A percentile compares a stretch with the other conserved stretches of the same genome.
These are phyloP conservation scores for Lasiosphaeria miniovina DNA, from an alignment of 495 filamentous ascomycete species.

Conservation along the genomic window DNA sequence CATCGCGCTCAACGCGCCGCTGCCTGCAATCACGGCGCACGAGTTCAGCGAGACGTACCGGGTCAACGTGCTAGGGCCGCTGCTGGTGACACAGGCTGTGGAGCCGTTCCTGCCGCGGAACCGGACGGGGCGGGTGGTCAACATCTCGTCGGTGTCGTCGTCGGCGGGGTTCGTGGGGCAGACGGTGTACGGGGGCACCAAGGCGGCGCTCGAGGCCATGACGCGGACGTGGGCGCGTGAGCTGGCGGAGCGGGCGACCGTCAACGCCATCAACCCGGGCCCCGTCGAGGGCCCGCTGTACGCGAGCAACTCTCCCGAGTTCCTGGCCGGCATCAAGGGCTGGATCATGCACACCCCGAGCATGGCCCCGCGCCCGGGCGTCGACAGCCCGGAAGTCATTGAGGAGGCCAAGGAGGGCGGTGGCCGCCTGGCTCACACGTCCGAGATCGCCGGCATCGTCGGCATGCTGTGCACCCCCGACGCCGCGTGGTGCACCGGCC, in stretches of 20 bases:
- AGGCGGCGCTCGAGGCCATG: slow-evolving; percentile 90
- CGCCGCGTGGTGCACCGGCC: slow-evolving; percentile 76
- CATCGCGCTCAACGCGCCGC: slow-evolving; percentile 55
- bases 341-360: slow-evolving; percentile 70
- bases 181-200: slow-evolving; percentile 82
- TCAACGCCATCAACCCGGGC: slow-evolving; percentile 87
- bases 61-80: slow-evolving; percentile 81
- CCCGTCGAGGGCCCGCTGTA: slow-evolving; percentile 79
- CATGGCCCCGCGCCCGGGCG: slow-evolving; percentile 47
- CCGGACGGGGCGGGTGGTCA: slow-evolving; percentile 75
- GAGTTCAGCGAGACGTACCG: slow-evolving; percentile 71
- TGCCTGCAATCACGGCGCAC: slow-evolving; percentile 55
- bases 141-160: slow-evolving; percentile 68
- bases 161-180: slow-evolving; percentile 67
- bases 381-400: slow-evolving; percentile 60
- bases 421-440: slow-evolving; percentile 67
- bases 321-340: slow-evolving; percentile 39
- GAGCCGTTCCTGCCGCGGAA: slow-evolving; percentile 68
- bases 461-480: slow-evolving; percentile 79
- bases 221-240: slow-evolving; percentile 85
- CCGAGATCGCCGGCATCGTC: slow-evolving; percentile 81
- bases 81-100: slow-evolving; percentile 73
- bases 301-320: slow-evolving; percentile 37
- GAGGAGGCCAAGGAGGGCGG: slow-evolving; percentile 55
- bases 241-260: slow-evolving; percentile 70